These are phyloP conservation scores for Onygena corvina DNA, from an alignment of 2,329 filamentous ascomycete species.

Conservation along the genomic window DNA sequence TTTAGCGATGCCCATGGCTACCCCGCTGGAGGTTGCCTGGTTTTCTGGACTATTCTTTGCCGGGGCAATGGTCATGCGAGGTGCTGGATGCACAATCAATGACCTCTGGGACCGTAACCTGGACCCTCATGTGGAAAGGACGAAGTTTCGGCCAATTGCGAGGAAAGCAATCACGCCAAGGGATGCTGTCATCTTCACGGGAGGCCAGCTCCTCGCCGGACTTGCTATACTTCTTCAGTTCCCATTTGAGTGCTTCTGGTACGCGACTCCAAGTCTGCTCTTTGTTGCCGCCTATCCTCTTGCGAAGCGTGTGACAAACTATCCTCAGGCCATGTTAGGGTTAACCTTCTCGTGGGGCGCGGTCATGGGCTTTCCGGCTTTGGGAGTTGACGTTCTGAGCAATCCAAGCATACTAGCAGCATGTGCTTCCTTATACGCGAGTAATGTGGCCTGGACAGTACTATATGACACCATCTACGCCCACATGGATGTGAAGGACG, in stretches of 20 bases:
- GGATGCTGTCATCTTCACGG: conserved; percentile 36
- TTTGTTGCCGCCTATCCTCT: conserved; percentile 40
- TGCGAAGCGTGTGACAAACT: conserved; percentile 43
- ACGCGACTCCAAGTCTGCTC: conserved; percentile 33
- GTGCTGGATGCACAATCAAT: conserved; percentile 45
- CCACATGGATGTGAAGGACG: conserved; percentile 42
- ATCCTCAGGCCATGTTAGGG: conserved; percentile 42
- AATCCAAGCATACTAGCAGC: conserved; percentile 28
- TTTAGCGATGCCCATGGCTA: conserved; percentile 31
- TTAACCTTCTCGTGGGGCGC: conserved; percentile 42
- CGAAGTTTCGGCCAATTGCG: conserved; percentile 41
- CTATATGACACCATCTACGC: conserved; percentile 43
- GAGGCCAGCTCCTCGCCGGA: conserved; percentile 32
- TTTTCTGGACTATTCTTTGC: conserved; percentile 32
- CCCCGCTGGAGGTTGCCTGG: conserved; percentile 28
- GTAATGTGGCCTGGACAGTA: conserved; percentile 39
- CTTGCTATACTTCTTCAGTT: conserved; percentile 35
- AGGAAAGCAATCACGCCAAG: conserved; percentile 39
- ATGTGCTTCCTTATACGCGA: conserved; percentile 35
- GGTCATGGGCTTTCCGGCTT: conserved; percentile 37
- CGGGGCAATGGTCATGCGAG: conserved; percentile 40
- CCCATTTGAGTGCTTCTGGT: conserved; percentile 32
- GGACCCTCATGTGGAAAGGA: conserved; percentile 42
- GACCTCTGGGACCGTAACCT: conserved; percentile 45
- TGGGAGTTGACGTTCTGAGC: conserved; percentile 36